Conservation (phyloP, 106 monocot genomes). For the Alisma plantagoaquatica region DNA sequence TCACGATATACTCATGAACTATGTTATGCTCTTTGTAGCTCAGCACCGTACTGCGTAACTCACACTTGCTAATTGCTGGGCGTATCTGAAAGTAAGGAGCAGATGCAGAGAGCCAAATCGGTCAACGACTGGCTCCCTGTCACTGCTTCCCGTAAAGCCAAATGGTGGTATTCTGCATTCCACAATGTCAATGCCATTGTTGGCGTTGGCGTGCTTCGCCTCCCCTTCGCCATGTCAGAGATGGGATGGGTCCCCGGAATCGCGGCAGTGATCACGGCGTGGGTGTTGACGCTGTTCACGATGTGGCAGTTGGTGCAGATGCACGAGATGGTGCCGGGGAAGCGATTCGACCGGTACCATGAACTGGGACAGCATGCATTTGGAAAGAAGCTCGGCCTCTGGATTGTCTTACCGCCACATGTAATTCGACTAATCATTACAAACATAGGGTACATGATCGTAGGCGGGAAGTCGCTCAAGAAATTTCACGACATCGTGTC, state of each 20-base stretch:
- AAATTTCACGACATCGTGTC: constrained; percentile 49
- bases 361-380: too few species aligned
- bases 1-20: too few species aligned
- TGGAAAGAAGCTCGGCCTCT: constrained; percentile 48
- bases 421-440: background rate
- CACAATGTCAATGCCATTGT: background rate
- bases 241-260: constrained; percentile 53
- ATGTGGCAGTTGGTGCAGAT: constrained; percentile 78
- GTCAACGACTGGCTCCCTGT: background rate
- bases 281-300: constrained; percentile 55
- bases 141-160: background rate
- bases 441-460: constrained; percentile 2
- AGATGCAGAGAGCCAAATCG: background rate
- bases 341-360: constrained; percentile 47
- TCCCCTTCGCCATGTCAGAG: constrained; percentile 1
- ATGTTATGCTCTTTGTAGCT: too few species aligned
- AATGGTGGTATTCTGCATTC: constrained; percentile 1
- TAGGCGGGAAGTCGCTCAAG: constrained; percentile 44
- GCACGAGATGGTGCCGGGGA: constrained; percentile 66
- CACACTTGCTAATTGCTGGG: too few species aligned
- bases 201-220: background rate
- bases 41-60: too few species aligned
- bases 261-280: constrained; percentile 34
- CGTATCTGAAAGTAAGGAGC: too few species aligned
- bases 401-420: constrained; percentile 33